Evolutionary conservation across 2,329 filamentous ascomycete genomes (phyloP).

Genomic region (Phyllosticta citrichinensis): DNA sequence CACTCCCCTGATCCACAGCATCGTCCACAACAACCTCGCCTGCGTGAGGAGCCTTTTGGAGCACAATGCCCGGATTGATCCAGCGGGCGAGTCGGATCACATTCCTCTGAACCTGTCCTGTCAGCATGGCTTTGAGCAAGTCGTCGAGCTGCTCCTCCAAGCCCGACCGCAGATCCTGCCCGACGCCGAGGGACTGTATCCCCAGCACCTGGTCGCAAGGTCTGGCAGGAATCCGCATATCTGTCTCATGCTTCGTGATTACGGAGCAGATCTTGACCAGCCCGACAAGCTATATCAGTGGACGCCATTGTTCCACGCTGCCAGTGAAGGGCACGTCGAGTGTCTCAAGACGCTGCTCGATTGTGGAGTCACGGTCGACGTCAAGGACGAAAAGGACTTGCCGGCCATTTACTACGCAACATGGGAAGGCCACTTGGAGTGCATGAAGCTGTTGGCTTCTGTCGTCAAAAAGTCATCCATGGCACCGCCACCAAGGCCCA

Average conservation of each 20-base stretch:
- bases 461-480: constrained; percentile 16
- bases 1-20: constrained; percentile 88
- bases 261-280: constrained; percentile 84
- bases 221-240: constrained; percentile 75
- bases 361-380: constrained; percentile 65
- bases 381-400: constrained; percentile 82
- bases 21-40: constrained; percentile 73
- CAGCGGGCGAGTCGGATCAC: constrained; percentile 77
- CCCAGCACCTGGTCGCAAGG: constrained; percentile 91
- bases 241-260: constrained; percentile 68
- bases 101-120: constrained; percentile 92
- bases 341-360: constrained; percentile 76
- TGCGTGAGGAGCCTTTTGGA: constrained; percentile 72
- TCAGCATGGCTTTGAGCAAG: constrained; percentile 77
- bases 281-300: constrained; percentile 93
- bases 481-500: constrained; percentile 33
- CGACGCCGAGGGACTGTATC: constrained; percentile 90
- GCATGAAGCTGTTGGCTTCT: constrained; percentile 76
- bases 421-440: constrained; percentile 93
- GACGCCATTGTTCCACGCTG: constrained; percentile 93
- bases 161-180: constrained; percentile 75
- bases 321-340: constrained; percentile 87
- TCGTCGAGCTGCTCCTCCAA: constrained; percentile 75
- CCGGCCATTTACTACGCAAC: constrained; percentile 97
- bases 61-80: constrained; percentile 75